Conservation (phyloP, 352 stramenopile species). For the Pythium aristosporum region DNA sequence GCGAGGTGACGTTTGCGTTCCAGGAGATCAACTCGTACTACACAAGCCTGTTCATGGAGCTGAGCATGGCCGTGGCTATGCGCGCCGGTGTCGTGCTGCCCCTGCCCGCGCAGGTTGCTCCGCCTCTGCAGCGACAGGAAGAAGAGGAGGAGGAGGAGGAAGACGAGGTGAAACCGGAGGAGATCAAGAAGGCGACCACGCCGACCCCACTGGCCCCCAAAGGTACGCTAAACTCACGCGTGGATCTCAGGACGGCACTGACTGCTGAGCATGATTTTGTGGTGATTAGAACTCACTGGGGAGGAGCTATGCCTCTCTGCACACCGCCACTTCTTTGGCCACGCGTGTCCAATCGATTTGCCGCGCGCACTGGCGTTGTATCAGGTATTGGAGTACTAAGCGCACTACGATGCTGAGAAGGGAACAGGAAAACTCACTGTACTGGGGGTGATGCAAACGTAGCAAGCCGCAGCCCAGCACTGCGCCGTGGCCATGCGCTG, state of each 20-base stretch:
- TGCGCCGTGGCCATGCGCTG: constrained; percentile 51
- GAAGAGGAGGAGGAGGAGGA: constrained; percentile 3
- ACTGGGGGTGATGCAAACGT: no score
- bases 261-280: not conserved
- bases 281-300: constrained; percentile 5
- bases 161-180: not conserved
- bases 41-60: constrained; percentile 80
- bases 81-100: constrained; percentile 48
- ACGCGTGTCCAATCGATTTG: constrained; percentile 39
- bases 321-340: constrained; percentile 66
- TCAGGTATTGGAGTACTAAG: constrained; percentile 30
- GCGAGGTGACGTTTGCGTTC: constrained; percentile 73
- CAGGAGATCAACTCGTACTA: constrained; percentile 88
- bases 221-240: not conserved
- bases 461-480: constrained; percentile 54
- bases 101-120: constrained; percentile 32
- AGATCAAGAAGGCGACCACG: not conserved
- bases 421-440: no score
- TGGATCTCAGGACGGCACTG: not conserved
- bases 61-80: constrained; percentile 67
- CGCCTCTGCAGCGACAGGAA: not conserved
- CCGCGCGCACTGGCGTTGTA: constrained; percentile 54
- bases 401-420: no score
- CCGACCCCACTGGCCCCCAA: no score
- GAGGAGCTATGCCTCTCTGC: constrained; percentile 55